Percentiles rank a stretch among this genome's conserved stretches.
These are phyloP conservation scores for Ophiostoma sp. DNA, from an alignment of 2,329 filamentous ascomycete species.

Conservation along the genomic window DNA sequence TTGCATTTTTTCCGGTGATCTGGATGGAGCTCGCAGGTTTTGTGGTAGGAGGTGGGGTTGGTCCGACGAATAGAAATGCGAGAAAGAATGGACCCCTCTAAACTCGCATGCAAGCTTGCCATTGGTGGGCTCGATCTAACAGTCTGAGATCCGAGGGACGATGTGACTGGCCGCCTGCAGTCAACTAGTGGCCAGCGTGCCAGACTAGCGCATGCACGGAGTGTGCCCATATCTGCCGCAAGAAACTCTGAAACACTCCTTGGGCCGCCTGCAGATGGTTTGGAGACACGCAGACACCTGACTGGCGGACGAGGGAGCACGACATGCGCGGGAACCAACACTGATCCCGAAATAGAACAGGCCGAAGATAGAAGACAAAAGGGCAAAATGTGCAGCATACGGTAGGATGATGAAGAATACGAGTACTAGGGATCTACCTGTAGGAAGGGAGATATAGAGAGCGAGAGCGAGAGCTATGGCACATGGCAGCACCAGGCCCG, in stretches of 20 bases:
- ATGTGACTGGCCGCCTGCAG: too few species aligned
- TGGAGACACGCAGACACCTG: neutral
- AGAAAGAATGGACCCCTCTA: too few species aligned
- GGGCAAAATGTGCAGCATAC: too few species aligned
- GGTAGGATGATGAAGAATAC: too few species aligned
- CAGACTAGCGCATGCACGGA: neutral
- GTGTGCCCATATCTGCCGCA: neutral
- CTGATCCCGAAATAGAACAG: constrained; percentile 22
- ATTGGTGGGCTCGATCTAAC: neutral
- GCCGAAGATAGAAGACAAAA: neutral
- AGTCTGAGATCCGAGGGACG: too few species aligned
- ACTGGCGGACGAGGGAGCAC: constrained; percentile 20
- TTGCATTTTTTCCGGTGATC: constrained; percentile 1
- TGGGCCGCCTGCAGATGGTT: constrained; percentile 19
- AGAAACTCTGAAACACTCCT: constrained; percentile 20
- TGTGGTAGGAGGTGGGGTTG: neutral
- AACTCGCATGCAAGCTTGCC: neutral
- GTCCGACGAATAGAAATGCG: neutral
- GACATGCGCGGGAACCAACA: constrained; percentile 16
- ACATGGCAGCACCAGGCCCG: too few species aligned
- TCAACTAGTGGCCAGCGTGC: neutral
- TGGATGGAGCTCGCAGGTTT: constrained; percentile 13
- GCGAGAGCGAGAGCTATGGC: too few species aligned
- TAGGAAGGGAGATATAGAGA: too few species aligned
- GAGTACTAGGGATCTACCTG: too few species aligned